Conservation (phyloP, 305 asterid genomes). For the Fraxinus baroniana region DNA sequence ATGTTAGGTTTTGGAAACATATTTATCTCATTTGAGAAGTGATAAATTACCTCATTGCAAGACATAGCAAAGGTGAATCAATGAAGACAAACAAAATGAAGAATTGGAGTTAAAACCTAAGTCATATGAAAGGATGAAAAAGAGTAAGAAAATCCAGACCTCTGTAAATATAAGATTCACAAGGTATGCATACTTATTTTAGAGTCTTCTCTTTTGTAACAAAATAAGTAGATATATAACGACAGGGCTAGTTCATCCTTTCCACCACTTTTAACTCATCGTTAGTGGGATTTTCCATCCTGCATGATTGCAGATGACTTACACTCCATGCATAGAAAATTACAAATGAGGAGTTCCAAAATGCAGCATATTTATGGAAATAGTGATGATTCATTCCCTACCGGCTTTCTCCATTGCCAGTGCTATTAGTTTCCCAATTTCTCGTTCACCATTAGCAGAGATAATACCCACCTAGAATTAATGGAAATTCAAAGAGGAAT, state of each 20-base stretch:
- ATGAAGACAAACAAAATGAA: too few species aligned
- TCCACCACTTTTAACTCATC: conserved; percentile 92
- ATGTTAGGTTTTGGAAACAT: too few species aligned
- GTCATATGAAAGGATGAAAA: too few species aligned
- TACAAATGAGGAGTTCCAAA: conserved; percentile 8
- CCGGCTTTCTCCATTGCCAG: conserved; percentile 92
- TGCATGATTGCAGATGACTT: conserved; percentile 27
- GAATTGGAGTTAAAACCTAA: too few species aligned
- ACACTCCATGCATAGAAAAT: conserved; percentile 5
- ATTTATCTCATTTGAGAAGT: too few species aligned
- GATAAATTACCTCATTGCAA: too few species aligned
- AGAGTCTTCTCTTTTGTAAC: conserved; percentile 62
- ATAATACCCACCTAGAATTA: too few species aligned
- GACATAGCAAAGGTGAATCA: too few species aligned
- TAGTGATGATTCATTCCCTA: conserved; percentile 82
- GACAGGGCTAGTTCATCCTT: conserved; percentile 82
- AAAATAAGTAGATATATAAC: conserved; percentile 55
- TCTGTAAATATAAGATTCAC: too few species aligned
- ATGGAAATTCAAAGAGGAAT: too few species aligned
- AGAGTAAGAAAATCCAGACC: too few species aligned
- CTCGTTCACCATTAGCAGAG: conserved; percentile 81
- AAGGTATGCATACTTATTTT: conserved; percentile 44
- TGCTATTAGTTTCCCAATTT: conserved; percentile 78
- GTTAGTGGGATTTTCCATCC: conserved; percentile 70
- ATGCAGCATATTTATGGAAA: conserved; percentile 49